phyloP scores from a whole-genome alignment of 169 alveolate species.

The Eimeria sp. region DNA sequence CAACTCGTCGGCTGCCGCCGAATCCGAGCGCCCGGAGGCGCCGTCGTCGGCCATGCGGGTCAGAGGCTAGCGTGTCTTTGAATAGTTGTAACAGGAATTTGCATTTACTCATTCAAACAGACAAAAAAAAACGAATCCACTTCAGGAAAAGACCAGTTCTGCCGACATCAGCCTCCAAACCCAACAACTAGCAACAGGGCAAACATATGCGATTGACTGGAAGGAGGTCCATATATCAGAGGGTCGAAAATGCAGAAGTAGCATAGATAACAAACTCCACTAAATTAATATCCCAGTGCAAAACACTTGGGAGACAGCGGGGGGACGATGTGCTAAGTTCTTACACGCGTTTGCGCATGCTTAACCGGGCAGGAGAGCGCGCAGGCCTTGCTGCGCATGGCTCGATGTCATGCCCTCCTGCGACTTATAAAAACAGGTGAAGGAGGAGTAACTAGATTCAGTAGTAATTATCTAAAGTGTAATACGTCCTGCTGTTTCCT shows the following conservation, averaged over 20 bases:
- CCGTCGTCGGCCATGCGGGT: neutral
- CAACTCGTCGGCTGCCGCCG: slow-evolving; percentile 14
- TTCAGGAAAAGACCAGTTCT: neutral
- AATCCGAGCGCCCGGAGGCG: slow-evolving; percentile 22
- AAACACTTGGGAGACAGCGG: neutral
- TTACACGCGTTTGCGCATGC: neutral
- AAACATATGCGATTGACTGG: neutral
- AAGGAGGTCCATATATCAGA: neutral
- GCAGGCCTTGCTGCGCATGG: neutral
- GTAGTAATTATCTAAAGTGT: neutral
- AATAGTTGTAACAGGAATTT: neutral
- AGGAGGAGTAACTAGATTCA: neutral
- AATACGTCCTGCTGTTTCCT: neutral
- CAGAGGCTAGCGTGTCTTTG: neutral
- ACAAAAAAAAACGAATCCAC: neutral
- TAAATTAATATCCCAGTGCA: neutral
- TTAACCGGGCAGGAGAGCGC: neutral
- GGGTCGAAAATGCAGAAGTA: neutral
- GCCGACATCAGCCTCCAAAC: neutral
- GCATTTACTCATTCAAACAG: neutral
- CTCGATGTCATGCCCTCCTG: neutral
- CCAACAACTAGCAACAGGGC: neutral
- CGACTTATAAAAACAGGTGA: neutral
- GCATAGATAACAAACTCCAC: neutral
- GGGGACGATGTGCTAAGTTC: neutral